A percentile compares a stretch with the other conserved stretches of the same genome.
Evolutionary conservation across 805 yeast genomes (phyloP).

Genomic region (Schwanniomyces polymorphus): DNA sequence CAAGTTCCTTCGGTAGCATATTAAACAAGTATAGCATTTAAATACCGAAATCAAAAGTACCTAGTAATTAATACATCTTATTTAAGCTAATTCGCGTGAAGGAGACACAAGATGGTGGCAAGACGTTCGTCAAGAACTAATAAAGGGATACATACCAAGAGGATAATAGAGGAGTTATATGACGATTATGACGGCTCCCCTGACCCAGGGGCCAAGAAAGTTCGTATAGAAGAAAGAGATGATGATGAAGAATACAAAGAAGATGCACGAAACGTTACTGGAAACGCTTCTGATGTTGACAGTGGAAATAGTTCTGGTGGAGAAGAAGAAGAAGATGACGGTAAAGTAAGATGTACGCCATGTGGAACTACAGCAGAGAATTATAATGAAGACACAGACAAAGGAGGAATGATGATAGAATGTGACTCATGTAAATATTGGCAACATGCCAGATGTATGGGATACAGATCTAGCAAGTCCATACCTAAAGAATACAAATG

Average conservation of each 20-base stretch:
- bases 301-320: constrained; percentile 2
- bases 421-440: constrained; percentile 69
- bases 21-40: neutral
- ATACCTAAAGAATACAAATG: constrained; percentile 55
- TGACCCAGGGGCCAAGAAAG: neutral
- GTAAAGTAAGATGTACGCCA: constrained; percentile 54
- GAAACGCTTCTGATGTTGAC: constrained; percentile 9
- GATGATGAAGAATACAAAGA: constrained; percentile 9
- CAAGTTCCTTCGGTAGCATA: neutral
- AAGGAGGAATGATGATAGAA: constrained; percentile 58
- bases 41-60: neutral
- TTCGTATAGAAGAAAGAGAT: constrained; percentile 1
- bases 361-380: constrained; percentile 62
- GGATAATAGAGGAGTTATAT: constrained; percentile 21
- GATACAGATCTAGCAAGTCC: constrained; percentile 36
- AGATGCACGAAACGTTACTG: constrained; percentile 6
- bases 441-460: constrained; percentile 71
- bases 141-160: constrained; percentile 39
- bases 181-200: constrained; percentile 2
- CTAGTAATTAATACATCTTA: neutral
- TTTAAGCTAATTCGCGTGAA: neutral
- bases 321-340: constrained; percentile 26
- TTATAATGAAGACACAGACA: constrained; percentile 57
- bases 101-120: constrained; percentile 3
- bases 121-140: constrained; percentile 39